A percentile compares a stretch with the other conserved stretches of the same genome.
Conservation (phyloP, 495 filamentous ascomycete species). For the Trichoderma erinaceum region DNA sequence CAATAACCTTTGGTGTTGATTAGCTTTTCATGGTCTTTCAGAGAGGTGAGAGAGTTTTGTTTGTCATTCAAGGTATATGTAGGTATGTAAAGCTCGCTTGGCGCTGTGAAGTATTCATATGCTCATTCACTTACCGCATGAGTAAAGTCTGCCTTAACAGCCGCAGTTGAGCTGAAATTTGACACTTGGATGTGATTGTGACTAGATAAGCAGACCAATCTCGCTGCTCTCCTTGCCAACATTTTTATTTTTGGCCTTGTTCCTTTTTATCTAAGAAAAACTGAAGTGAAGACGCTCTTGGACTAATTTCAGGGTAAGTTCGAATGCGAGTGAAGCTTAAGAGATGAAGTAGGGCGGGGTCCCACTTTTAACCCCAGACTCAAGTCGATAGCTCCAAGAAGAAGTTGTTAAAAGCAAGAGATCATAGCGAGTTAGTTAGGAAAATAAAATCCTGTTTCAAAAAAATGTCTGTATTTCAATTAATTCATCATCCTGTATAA, state of each 20-base stretch:
- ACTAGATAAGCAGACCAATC: neutral
- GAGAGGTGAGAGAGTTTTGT: neutral
- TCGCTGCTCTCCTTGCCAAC: constrained; percentile 1
- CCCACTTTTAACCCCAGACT: neutral
- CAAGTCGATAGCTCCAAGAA: no score
- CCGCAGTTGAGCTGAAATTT: constrained; percentile 29
- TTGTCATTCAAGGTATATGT: no score
- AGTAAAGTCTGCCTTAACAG: constrained; percentile 62
- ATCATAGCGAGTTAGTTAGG: no score
- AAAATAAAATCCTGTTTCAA: no score
- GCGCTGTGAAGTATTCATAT: no score
- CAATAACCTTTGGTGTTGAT: constrained; percentile 57
- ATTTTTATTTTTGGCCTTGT: neutral
- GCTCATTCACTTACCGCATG: constrained; percentile 55
- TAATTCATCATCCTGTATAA: no score
- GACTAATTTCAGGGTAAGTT: neutral
- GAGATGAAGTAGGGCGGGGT: neutral
- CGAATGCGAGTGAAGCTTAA: neutral
- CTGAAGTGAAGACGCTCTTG: neutral
- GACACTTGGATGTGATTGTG: constrained; percentile 14
- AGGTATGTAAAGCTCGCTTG: no score
- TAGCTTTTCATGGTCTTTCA: neutral
- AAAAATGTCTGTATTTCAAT: no score
- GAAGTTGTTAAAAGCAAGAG: no score
- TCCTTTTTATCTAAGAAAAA: neutral